Conservation (phyloP, 2,329 filamentous ascomycete genomes). For the Leptographium procerum region DNA sequence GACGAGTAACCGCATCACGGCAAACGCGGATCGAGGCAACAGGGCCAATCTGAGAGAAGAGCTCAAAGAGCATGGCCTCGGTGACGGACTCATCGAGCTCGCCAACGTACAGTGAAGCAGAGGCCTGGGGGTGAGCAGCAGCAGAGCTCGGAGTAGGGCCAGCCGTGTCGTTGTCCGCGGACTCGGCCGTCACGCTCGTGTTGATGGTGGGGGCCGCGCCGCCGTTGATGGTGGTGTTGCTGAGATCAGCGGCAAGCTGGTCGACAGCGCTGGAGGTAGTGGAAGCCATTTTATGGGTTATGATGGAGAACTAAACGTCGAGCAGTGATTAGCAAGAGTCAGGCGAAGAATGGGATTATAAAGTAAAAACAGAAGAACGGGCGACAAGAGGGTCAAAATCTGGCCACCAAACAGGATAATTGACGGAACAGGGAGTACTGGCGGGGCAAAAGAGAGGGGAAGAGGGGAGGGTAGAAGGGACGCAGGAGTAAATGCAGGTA, state of each 20-base stretch:
- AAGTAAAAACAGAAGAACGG: neutral
- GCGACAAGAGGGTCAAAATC: neutral
- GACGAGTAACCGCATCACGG: conserved; percentile 95
- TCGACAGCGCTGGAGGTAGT: conserved; percentile 53
- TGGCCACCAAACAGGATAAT: neutral
- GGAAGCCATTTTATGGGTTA: conserved; percentile 44
- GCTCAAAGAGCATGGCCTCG: conserved; percentile 99
- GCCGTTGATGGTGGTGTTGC: conserved; percentile 59
- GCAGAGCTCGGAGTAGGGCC: conserved; percentile 63
- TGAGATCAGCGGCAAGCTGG: conserved; percentile 69
- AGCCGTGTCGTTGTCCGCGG: conserved; percentile 51
- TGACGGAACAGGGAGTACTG: neutral
- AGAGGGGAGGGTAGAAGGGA: neutral
- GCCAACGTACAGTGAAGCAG: conserved; percentile 95
- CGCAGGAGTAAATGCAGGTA: neutral
- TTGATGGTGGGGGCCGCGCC: conserved; percentile 58
- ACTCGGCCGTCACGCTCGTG: conserved; percentile 51
- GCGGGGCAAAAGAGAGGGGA: neutral
- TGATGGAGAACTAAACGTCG: conserved; percentile 11
- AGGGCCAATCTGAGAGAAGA: conserved; percentile 98
- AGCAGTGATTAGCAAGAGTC: conserved; percentile 9
- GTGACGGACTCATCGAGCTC: conserved; percentile 97
- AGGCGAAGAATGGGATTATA: no score
- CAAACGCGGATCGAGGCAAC: conserved; percentile 99
- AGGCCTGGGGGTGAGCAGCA: conserved; percentile 72